A percentile compares a stretch with the other conserved stretches of the same genome.
Evolutionary conservation across 345 rosid species (phyloP).

Genomic region (Aquilaria sinensis): DNA sequence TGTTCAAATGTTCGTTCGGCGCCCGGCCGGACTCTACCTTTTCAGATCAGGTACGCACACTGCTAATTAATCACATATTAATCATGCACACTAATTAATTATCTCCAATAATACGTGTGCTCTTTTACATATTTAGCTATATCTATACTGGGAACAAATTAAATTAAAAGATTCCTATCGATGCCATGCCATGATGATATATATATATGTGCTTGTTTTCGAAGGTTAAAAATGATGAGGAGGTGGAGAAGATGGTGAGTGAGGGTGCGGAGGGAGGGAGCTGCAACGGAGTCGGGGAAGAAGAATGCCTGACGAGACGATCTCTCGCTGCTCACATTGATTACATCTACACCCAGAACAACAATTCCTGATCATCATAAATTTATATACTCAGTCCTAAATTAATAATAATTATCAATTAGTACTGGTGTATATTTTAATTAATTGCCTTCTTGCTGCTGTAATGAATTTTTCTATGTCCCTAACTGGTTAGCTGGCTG

Average conservation of each 20-base stretch:
- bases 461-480: too few species aligned
- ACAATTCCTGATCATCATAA: conserved; percentile 12
- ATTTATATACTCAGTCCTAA: too few species aligned
- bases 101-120: not conserved
- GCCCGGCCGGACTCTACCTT: conserved; percentile 11
- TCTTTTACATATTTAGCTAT: not conserved
- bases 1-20: not conserved
- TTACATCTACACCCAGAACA: conserved; percentile 33
- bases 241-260: not conserved
- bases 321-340: conserved; percentile 28
- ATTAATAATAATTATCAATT: too few species aligned
- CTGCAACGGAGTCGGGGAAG: conserved; percentile 45
- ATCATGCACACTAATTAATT: conserved; percentile 7
- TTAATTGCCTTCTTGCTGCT: too few species aligned
- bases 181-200: too few species aligned
- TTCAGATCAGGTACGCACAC: not conserved
- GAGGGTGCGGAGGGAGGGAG: conserved; percentile 19
- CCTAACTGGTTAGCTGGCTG: too few species aligned
- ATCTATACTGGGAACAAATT: not conserved
- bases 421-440: too few species aligned
- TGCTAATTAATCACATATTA: not conserved
- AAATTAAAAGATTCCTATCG: not conserved
- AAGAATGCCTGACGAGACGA: conserved; percentile 48
- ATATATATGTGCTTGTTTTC: not conserved
- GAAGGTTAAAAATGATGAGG: too few species aligned